Conservation (phyloP, 2,329 filamentous ascomycete genomes). For the Cladosporium sp. region DNA sequence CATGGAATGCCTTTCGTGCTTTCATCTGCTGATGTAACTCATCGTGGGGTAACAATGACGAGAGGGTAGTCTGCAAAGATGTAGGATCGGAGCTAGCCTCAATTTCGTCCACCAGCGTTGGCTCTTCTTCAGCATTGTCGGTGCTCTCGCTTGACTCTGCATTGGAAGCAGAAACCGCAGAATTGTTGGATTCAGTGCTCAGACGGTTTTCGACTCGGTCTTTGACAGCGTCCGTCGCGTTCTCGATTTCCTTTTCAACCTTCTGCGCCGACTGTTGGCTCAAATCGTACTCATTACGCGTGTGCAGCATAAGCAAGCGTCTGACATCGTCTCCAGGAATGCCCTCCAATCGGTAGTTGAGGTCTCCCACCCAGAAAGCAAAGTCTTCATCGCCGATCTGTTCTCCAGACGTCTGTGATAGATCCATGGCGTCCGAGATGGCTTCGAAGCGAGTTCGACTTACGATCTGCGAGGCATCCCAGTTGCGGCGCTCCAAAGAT, state of each 20-base stretch:
- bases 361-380: slow-evolving; percentile 90
- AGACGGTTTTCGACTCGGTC: slow-evolving; percentile 13
- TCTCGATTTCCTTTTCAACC: slow-evolving; percentile 31
- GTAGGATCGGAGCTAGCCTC: slow-evolving; percentile 66
- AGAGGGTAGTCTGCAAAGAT: slow-evolving; percentile 80
- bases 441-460: slow-evolving; percentile 72
- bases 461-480: slow-evolving; percentile 78
- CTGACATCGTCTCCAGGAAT: slow-evolving; percentile 88
- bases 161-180: neutral
- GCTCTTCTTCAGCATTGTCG: slow-evolving; percentile 2
- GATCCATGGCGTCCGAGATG: slow-evolving; percentile 58
- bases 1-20: slow-evolving; percentile 72
- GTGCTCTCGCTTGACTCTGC: neutral
- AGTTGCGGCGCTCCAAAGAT: slow-evolving; percentile 76
- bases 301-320: slow-evolving; percentile 74
- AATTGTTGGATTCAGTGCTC: slow-evolving; percentile 4
- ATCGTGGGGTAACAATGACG: slow-evolving; percentile 83
- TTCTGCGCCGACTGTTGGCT: slow-evolving; percentile 30
- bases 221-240: slow-evolving; percentile 22
- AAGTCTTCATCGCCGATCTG: slow-evolving; percentile 86
- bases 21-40: slow-evolving; percentile 72
- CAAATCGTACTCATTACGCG: slow-evolving; percentile 67
- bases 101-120: slow-evolving; percentile 23
- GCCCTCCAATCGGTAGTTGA: slow-evolving; percentile 88
- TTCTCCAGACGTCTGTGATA: slow-evolving; percentile 52